Base-by-base conservation (phyloP, 225 moss, liverwort and hornwort species). In the Sphagnum contortum region DNA sequence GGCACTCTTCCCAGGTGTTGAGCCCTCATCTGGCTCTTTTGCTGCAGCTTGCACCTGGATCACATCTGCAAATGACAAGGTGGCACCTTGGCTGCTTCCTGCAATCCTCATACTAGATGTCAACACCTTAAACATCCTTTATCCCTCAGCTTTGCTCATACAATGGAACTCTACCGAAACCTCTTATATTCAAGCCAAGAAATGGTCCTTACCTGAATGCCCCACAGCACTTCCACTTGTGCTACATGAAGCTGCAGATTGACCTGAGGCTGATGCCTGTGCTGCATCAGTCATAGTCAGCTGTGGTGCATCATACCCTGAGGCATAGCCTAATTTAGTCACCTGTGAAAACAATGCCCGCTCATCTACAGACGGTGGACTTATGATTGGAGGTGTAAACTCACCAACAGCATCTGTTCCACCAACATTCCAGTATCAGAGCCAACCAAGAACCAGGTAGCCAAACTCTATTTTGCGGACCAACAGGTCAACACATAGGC, bases 321-420 rank as follows among this genome's bases (percentile, higher is more conserved):
- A 85, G 61, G 98, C 98, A 84, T 71, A 98, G 45, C 98, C 98
- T 81, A 93, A 78, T 80, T 93, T 91, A 13, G 98, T 87, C 57
- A 98, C 98, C 50, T 75, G 76, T 4, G 98, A 86, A 72, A 98
- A 98, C 59, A 73, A 73, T 49, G 77, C 85, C 10, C 98, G 90
- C 60, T 80, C 80, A 57, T 86, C 89, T 63, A 69, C 74, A 50
- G 73, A 80, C 59, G 89, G 87, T 60, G 93, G 91, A 77, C 87
- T 93, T 46, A 68, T 71, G 59, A 71, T 67, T 13, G 74, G 70
- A 0, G 70, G 69, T 4, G 77, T 64, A 60, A 78, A 70, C 64
- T 76, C 81, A 48, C 70, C 82, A 4, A 57, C 8, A 66, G 70
- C 65, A 67, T 76, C 80, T 80, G 80, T 60, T 52, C 64, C 49